These are phyloP conservation scores for Candida sp. DNA, from an alignment of 1,139 yeast species.

Conservation along the genomic window DNA sequence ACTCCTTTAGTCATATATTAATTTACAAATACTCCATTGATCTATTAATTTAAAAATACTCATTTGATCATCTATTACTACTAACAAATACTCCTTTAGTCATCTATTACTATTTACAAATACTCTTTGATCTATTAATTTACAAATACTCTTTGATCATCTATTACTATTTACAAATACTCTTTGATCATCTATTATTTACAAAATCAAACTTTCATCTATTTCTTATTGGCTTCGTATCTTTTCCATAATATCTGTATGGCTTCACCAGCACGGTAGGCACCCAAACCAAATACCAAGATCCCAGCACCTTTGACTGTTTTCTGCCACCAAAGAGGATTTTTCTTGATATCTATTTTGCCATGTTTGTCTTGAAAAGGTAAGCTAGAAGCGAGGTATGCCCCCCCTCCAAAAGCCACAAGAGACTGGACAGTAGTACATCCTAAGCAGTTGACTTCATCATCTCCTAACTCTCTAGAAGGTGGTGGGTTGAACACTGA, in stretches of 20 bases:
- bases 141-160: too few species aligned
- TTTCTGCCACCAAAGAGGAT: conserved; percentile 44
- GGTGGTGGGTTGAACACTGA: conserved; percentile 38
- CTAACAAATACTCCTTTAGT: too few species aligned
- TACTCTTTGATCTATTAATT: too few species aligned
- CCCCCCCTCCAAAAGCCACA: conserved; percentile 33
- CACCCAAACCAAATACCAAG: conserved; percentile 34
- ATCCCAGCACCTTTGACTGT: conserved; percentile 31
- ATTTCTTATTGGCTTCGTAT: conserved; percentile 3
- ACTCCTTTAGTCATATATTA: too few species aligned
- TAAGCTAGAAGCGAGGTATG: conserved; percentile 24
- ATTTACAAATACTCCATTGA: too few species aligned
- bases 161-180: too few species aligned
- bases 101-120: too few species aligned
- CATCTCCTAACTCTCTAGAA: conserved; percentile 20
- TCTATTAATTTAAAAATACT: too few species aligned
- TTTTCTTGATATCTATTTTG: conserved; percentile 27
- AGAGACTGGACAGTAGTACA: conserved; percentile 40
- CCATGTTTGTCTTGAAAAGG: conserved; percentile 33
- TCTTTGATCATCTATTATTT: too few species aligned
- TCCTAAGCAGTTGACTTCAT: conserved; percentile 29
- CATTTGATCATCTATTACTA: too few species aligned
- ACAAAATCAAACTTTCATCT: not conserved
- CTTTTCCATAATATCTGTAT: conserved; percentile 12
- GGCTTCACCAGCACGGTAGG: conserved; percentile 33